phyloP scores from a whole-genome alignment of 192 early-diverging fungal genomes.

The Coemansia sp. region DNA sequence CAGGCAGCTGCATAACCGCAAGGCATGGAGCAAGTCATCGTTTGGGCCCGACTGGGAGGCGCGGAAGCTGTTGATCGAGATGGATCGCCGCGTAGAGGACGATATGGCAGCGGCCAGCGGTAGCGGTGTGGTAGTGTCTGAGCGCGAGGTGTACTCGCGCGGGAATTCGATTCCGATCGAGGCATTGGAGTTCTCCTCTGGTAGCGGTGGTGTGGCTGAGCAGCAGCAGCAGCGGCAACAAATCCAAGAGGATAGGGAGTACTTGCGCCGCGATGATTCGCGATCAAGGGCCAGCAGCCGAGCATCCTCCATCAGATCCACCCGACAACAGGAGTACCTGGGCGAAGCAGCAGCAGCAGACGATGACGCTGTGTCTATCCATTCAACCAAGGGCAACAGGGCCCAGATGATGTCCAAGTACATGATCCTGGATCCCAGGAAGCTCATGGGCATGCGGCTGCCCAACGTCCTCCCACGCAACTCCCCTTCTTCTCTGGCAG shows the following conservation, averaged over 20 bases:
- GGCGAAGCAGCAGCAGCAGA: too few relatives aligned
- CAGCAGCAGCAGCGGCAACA: not conserved
- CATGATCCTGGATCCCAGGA: conserved; percentile 54
- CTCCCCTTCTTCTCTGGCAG: not conserved
- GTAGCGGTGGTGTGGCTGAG: not conserved
- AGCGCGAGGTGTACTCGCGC: not conserved
- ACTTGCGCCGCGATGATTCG: not conserved
- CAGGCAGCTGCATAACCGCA: conserved; percentile 52
- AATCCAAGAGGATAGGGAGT: not conserved
- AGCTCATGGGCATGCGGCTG: conserved; percentile 53
- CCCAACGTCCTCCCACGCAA: conserved; percentile 32
- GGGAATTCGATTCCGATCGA: not conserved
- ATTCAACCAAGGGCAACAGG: conserved; percentile 25
- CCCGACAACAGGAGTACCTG: not conserved
- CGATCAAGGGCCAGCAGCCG: conserved; percentile 2
- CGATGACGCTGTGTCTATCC: conserved; percentile 22
- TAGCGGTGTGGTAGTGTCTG: not conserved
- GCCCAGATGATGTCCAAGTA: conserved; percentile 49
- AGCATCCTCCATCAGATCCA: not conserved
- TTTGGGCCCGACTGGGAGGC: conserved; percentile 53
- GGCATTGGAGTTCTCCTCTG: not conserved
- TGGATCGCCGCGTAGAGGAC: conserved; percentile 45
- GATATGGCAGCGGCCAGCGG: conserved; percentile 23
- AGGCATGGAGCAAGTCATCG: conserved; percentile 53
- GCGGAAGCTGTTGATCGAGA: conserved; percentile 42